A percentile compares a stretch with the other conserved stretches of the same genome.
These are phyloP conservation scores for Yarrowia sp. DNA, from an alignment of 805 yeast species.

Conservation along the genomic window DNA sequence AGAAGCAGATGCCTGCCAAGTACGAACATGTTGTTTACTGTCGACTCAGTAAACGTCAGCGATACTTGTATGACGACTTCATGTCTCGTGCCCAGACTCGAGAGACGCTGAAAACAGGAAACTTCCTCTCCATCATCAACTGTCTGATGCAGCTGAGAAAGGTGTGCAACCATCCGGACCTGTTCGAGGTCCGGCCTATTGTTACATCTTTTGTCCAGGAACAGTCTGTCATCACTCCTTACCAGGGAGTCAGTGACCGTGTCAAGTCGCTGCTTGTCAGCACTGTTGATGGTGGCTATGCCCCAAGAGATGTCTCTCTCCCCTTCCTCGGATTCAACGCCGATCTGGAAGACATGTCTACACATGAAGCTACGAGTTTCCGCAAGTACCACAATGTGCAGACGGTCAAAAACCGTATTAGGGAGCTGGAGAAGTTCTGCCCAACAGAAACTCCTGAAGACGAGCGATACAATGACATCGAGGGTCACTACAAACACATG, in stretches of 20 bases:
- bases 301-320: conserved; percentile 44
- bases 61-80: conserved; percentile 90
- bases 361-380: conserved; percentile 26
- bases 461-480: conserved; percentile 33
- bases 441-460: conserved; percentile 27
- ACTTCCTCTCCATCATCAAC: conserved; percentile 89
- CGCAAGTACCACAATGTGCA: conserved; percentile 23
- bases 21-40: conserved; percentile 94
- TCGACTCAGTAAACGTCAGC: conserved; percentile 85
- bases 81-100: conserved; percentile 95
- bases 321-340: conserved; percentile 53
- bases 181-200: conserved; percentile 93
- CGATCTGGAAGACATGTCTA: conserved; percentile 46
- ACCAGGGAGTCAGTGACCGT: conserved; percentile 42
- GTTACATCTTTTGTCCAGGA: conserved; percentile 82
- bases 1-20: conserved; percentile 97
- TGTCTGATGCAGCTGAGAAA: conserved; percentile 97
- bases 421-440: conserved; percentile 28
- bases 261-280: conserved; percentile 39
- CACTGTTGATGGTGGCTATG: conserved; percentile 29
- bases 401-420: conserved; percentile 18
- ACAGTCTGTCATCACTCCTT: conserved; percentile 55
- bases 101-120: conserved; percentile 91
- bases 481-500: conserved; percentile 57
- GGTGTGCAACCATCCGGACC: conserved; percentile 94